Evolutionary conservation across 2,329 filamentous ascomycete species (phyloP).

Genomic region (Leptographium lundbergii): DNA sequence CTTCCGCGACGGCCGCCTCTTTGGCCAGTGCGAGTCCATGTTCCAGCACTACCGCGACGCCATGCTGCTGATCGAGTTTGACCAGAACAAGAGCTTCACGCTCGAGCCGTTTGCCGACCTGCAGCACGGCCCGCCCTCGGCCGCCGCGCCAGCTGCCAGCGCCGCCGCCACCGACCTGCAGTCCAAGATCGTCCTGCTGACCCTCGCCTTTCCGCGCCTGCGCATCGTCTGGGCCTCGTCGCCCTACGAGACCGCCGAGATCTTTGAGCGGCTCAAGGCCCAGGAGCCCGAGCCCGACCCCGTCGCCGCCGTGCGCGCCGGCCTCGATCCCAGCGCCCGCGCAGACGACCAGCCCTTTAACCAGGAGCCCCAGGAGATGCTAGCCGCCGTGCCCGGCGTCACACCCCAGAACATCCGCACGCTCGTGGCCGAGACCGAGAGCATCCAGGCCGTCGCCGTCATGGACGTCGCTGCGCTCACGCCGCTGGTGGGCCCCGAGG

Average conservation of each 20-base stretch:
- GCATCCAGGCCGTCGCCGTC: slow-evolving; percentile 72
- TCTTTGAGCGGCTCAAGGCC: slow-evolving; percentile 87
- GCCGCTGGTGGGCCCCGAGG: slow-evolving; percentile 63
- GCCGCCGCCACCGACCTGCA: slow-evolving; percentile 65
- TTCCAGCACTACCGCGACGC: slow-evolving; percentile 80
- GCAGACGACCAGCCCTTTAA: slow-evolving; percentile 63
- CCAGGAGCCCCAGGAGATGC: slow-evolving; percentile 79
- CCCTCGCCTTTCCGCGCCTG: slow-evolving; percentile 78
- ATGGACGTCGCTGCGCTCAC: slow-evolving; percentile 64
- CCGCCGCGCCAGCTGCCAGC: slow-evolving; percentile 28
- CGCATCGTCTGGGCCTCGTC: slow-evolving; percentile 89
- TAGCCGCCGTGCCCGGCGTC: slow-evolving; percentile 72
- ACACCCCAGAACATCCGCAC: slow-evolving; percentile 65
- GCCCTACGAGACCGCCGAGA: slow-evolving; percentile 93
- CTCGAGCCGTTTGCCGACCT: slow-evolving; percentile 68
- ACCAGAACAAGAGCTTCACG: slow-evolving; percentile 93
- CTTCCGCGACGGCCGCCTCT: slow-evolving; percentile 83
- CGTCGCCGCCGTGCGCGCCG: slow-evolving; percentile 69
- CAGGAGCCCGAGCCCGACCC: slow-evolving; percentile 86
- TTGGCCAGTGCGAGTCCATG: slow-evolving; percentile 88
- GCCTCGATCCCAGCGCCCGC: slow-evolving; percentile 52
- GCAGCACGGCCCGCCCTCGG: slow-evolving; percentile 25
- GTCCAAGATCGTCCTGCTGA: slow-evolving; percentile 82
- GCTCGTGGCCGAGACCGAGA: slow-evolving; percentile 61
- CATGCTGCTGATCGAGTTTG: slow-evolving; percentile 94